Evolutionary conservation across 164 flowering plant species (phyloP), one percentile per base, ranked within the genome.

Genomic region (Paratinospora sagittata): DNA sequence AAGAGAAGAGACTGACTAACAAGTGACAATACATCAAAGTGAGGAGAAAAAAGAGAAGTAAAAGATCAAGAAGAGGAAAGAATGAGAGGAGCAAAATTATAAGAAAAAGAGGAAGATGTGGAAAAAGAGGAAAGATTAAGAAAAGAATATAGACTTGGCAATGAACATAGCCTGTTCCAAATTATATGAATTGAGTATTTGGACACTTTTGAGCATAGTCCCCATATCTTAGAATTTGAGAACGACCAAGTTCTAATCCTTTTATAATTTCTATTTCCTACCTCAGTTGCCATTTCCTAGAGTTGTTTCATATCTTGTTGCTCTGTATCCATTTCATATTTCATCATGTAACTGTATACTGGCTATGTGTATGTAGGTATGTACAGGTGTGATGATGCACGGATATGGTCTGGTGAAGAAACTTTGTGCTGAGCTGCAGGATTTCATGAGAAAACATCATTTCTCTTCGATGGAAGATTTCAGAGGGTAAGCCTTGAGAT

Each of bases 361-460:
- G 8, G 33, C 7, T 30, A 45, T 16, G 37, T 3, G 23, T 19
- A 43, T 70, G 66, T 62, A 95, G 99, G 99, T 93, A 7, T 96
- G 99, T 77, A 96, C 99, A 1, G 99, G 99, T 34, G 99, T 96
- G 23, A 96, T 96, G 99, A 90, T 96, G 99, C 98, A 96, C 55
- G 99, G 99, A 2, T 91, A 96, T 79, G 91, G 91, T 69, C 79
- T 89, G 58, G 98, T 93, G 71, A 91, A 89, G 82, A 78, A 84
- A 74, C 91, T 96, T 10, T 91, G 95, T 70, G 73, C 75, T 12
- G 99, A 96, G 82, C 83, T 93, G 68, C 75, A 91, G 80, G 98
- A 91, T 67, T 96, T 96, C 84, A 96, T 96, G 99, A 90, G 77
- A 77, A 78, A 77, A 78, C 99, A 96, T 76, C 85, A 91, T 71